Base-by-base conservation (phyloP, 768 basidiomycete species). In the Sistotremastrum niveocremeum region DNA sequence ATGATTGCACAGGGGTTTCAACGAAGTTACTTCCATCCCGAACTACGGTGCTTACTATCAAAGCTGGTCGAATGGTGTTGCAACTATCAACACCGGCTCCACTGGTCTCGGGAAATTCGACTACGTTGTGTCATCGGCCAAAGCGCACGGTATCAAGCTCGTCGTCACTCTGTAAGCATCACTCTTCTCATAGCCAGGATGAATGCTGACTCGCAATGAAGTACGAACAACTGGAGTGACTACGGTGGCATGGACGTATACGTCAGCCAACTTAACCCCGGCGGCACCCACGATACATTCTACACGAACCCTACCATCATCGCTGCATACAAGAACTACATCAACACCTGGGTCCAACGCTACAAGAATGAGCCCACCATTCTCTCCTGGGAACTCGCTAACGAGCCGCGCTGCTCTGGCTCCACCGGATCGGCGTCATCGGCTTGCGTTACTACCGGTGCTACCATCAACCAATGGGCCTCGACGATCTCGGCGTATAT, bases 191-290 rank as follows among this genome's bases (percentile, higher is more conserved):
- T 20, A 20, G 20, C 20, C 20, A 20, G 20, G 20, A 20, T 20
- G 20, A 20, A 20, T 20, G 20, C n/a, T 35, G 31, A 10, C 20
- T 20, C 20, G 20, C 2, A 20, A 20, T 20, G 20, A 30, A n/a
- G 32, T 35, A 44, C 42, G 9, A 44, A 44, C 20, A 44, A 44
- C 60, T 77, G 74, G 73, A 65, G 63, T n/a, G 72, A 78, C 56
- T 77, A 44, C 34, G 53, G 53, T 41, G 54, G 54, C 34, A 55
- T 55, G 54, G 54, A 55, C 43, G 53, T 55, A 7, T 55, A 55
- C 39, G 72, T 77, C 42, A 64, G 65, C 12, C 46, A 53, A 31
- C 47, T 49, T 34, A 48, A 42, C 12, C 46, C 38, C 5, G 51
- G 51, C 8, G 49, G 52, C 8, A 42, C 52, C 32, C 54, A 54